Evolutionary conservation across 257 asterid species (phyloP), one percentile per base, ranked within the genome.

Genomic region (Solanum habrochaites): DNA sequence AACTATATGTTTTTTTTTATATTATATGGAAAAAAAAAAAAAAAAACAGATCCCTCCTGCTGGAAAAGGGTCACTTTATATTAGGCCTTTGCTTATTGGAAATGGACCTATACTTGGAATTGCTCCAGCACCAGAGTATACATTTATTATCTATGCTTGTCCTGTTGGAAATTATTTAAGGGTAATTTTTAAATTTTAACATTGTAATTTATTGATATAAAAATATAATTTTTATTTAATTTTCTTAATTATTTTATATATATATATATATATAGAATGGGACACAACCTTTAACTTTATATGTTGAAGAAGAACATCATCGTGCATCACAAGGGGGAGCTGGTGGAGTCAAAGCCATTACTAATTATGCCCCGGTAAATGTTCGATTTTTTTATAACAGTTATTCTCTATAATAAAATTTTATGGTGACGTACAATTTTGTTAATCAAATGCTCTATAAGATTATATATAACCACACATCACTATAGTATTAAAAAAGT

Each of bases 81-180:
- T 93, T 35, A 92, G 99, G 93, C 99, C 99, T 77, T 82, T 96
- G 89, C 96, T 96, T 39, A 88, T 96, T 5, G 99, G 98, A 85
- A 96, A 90, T 85, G 98, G 99, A n/a, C 90, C 99, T 37, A 58
- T 93, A 32, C 91, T 95, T 37, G 99, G 99, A 15, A 77, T 95
- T 75, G 96, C 94, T 20, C 98, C 98, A 11, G 89, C 98, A 42
- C 88, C 96, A 12, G 99, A 96, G 32, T 95, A 89, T 91, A 96
- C 98, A 6, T 96, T 96, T 84, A 83, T 96, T 45, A 93, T 94
- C 8, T 96, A 89, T 92, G 99, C 97, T 86, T 94, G 98, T 3
- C 98, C 98, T 4, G 98, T 95, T 35, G 99, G 98, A 39, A 96
- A 93, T 89, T 96, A 96, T 90, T 96, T 91, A 88, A 93, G 95